phyloP scores from a whole-genome alignment of 352 stramenopile species.

The Globisporangium parvum region DNA sequence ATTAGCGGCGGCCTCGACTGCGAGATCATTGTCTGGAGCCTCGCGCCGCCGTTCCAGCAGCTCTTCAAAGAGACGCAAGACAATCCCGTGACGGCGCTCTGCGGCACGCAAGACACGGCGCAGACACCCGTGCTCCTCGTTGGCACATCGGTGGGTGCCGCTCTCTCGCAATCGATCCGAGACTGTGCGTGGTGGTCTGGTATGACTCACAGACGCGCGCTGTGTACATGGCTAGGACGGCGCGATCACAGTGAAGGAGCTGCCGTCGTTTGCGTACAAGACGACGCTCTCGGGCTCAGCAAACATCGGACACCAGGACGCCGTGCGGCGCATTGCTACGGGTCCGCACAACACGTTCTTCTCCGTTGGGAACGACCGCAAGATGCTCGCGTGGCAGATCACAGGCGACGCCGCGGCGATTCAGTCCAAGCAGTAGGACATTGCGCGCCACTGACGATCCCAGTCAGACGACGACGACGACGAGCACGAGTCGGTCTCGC shows the following conservation, averaged over 20 bases:
- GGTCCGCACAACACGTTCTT: conserved; percentile 83
- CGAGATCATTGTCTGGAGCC: conserved; percentile 83
- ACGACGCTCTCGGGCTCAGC: conserved; percentile 47
- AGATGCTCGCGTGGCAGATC: conserved; percentile 86
- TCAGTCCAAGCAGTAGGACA: conserved; percentile 39
- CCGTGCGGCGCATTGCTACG: conserved; percentile 65
- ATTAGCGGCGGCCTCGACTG: conserved; percentile 75
- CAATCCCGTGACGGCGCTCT: conserved; percentile 68
- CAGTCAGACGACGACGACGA: no score
- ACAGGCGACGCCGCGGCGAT: conserved; percentile 65
- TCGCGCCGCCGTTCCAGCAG: conserved; percentile 69
- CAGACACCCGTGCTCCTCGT: conserved; percentile 73
- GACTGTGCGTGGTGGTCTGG: background rate
- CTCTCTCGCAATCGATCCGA: no score
- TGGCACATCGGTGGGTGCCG: conserved; percentile 49
- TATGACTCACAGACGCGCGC: background rate
- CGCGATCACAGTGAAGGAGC: conserved; percentile 75
- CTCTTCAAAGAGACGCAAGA: conserved; percentile 82
- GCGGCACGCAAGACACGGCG: conserved; percentile 52
- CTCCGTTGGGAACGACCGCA: conserved; percentile 66
- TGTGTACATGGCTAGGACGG: conserved; percentile 39
- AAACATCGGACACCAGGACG: conserved; percentile 71
- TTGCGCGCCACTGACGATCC: no score
- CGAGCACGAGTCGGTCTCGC: no score
- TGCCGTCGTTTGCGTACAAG: conserved; percentile 84